These are phyloP conservation scores for Aspergillus bombycis DNA, from an alignment of 2,329 filamentous ascomycete genomes.

Conservation along the genomic window DNA sequence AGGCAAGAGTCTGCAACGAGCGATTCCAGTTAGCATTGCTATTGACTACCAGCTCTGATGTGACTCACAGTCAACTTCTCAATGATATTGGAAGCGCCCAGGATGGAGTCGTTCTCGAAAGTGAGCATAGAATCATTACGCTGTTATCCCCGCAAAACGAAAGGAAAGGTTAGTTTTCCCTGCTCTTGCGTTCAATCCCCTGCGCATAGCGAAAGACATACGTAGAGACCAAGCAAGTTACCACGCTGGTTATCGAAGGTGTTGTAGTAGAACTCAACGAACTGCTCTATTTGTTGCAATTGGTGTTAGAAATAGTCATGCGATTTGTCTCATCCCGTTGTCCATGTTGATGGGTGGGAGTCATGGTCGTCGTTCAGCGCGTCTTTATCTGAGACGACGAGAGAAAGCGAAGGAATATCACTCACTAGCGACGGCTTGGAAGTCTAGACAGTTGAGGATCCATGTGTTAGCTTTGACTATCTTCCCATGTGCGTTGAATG, in stretches of 20 bases:
- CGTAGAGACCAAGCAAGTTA: slow-evolving; percentile 73
- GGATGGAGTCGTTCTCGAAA: slow-evolving; percentile 73
- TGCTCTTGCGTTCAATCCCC: neutral
- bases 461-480: slow-evolving; percentile 3
- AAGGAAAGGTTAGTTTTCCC: slow-evolving; percentile 13
- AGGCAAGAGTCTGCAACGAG: slow-evolving; percentile 69
- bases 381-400: neutral
- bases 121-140: slow-evolving; percentile 87
- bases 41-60: neutral
- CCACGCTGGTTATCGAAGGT: slow-evolving; percentile 77
- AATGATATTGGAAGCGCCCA: slow-evolving; percentile 68
- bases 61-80: slow-evolving; percentile 77
- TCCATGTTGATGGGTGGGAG: neutral
- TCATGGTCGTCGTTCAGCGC: neutral
- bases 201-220: slow-evolving; percentile 51
- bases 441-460: slow-evolving; percentile 32
- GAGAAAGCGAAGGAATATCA: slow-evolving; percentile 14
- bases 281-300: slow-evolving; percentile 66
- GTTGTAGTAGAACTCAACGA: slow-evolving; percentile 88
- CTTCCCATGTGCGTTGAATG: neutral
- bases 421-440: slow-evolving; percentile 44
- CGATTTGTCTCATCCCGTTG: neutral
- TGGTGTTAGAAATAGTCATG: slow-evolving; percentile 20
- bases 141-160: slow-evolving; percentile 50
- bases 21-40: slow-evolving; percentile 5